phyloP scores from a whole-genome alignment of 805 yeast genomes.

The Millerozyma miso region DNA sequence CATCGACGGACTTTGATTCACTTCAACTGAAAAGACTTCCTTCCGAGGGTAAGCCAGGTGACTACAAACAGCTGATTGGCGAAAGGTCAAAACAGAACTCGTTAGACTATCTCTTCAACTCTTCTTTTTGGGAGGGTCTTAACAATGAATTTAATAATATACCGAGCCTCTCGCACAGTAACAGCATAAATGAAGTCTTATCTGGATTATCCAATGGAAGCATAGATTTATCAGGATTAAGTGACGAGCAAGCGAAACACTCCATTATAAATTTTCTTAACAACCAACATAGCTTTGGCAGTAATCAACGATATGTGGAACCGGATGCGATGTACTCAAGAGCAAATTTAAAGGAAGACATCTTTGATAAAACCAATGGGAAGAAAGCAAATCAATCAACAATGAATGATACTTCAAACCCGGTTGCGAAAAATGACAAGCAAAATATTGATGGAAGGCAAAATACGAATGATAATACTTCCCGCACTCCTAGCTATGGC shows the following conservation, averaged over 20 bases:
- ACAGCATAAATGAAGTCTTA: conserved; percentile 29
- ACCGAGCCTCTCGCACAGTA: conserved; percentile 7
- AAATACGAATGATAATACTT: not conserved
- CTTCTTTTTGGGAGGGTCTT: conserved; percentile 22
- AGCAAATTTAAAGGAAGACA: conserved; percentile 34
- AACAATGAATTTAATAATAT: conserved; percentile 17
- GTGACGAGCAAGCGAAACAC: conserved; percentile 36
- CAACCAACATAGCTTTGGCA: conserved; percentile 23
- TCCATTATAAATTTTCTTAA: conserved; percentile 34
- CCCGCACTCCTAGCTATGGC: not conserved
- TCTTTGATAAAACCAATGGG: conserved; percentile 22
- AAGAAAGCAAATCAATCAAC: not conserved
- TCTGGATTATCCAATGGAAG: conserved; percentile 35
- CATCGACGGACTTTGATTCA: conserved; percentile 1
- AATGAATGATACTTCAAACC: not conserved
- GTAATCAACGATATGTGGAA: conserved; percentile 8
- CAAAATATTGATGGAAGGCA: not conserved
- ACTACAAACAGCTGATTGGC: conserved; percentile 15
- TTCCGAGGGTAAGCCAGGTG: conserved; percentile 31
- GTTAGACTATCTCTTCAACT: conserved; percentile 20
- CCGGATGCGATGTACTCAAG: conserved; percentile 6
- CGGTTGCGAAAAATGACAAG: not conserved
- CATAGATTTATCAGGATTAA: conserved; percentile 35
- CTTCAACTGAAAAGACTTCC: conserved; percentile 8
- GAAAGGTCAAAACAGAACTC: conserved; percentile 22